Percentiles rank a stretch among this genome's conserved stretches.
phyloP scores from a whole-genome alignment of 148 eudicot genomes.

The Tetragonia tetragonoides region DNA sequence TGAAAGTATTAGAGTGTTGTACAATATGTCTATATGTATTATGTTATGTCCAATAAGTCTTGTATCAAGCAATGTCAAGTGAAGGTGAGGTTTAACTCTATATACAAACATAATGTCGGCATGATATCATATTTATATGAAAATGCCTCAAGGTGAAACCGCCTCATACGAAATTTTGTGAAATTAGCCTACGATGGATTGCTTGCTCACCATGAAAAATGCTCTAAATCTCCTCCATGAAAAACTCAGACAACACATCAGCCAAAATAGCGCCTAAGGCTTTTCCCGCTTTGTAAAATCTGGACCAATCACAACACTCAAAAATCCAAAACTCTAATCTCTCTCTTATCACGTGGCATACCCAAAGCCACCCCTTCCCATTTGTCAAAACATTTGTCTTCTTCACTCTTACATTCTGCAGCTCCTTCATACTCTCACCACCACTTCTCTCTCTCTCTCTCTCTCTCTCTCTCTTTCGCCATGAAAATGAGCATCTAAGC shows the following conservation, averaged over 20 bases:
- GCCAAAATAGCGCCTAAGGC: not conserved
- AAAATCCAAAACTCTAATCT: slow-evolving; percentile 30
- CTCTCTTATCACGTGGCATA: slow-evolving; percentile 33
- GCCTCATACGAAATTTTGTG: too few species aligned
- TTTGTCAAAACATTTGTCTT: not conserved
- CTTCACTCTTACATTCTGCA: not conserved
- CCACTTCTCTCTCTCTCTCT: not conserved
- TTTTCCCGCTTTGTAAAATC: not conserved
- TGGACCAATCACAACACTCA: slow-evolving; percentile 34
- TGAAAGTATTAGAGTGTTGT: too few species aligned
- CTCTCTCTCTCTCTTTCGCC: not conserved
- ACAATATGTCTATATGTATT: too few species aligned
- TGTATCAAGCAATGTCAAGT: too few species aligned
- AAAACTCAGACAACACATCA: not conserved
- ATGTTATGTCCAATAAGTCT: too few species aligned
- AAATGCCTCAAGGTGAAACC: too few species aligned
- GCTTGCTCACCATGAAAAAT: too few species aligned
- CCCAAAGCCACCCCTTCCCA: slow-evolving; percentile 25
- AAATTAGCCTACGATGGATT: too few species aligned
- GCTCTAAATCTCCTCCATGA: too few species aligned
- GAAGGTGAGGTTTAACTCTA: too few species aligned
- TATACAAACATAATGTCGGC: too few species aligned
- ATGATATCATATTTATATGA: too few species aligned
- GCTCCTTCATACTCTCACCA: not conserved
- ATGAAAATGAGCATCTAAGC: slow-evolving; percentile 7